Evolutionary conservation across 2,329 filamentous ascomycete species (phyloP), one percentile per base, ranked within the genome.

Genomic region (Cryphonectria nitschkei): DNA sequence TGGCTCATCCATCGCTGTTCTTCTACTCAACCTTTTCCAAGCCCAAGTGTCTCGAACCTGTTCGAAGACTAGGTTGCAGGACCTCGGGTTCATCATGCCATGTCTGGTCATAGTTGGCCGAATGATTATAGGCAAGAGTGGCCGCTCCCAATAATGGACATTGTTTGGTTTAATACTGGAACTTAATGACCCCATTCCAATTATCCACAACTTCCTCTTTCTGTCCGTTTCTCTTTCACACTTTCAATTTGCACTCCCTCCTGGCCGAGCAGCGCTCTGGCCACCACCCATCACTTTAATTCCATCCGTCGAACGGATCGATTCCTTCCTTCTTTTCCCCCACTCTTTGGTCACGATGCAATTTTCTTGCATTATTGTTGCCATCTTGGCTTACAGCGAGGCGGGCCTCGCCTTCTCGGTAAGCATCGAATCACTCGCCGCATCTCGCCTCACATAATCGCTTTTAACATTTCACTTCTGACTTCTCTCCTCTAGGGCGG

Each of bases 321-420:
- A 50, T 9, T 50, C 13, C 22, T 19, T 34, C 6, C 34, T 34
- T 32, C 11, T 34, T 34, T n/a, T 19, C 29, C 6, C 61, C 26
- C 13, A 64, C 5, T 2, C 16, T 26, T 6, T 22, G 41, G 46
- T 29, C 26, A 69, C 19, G 8, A 72, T 72, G 70, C 54, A 26
- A 54, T 60, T 72, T 16, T 26, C 46, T 70, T 56, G 58, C 13
- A 46, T 64, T 29, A 37, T 72, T 56, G 26, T 64, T 29, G 63
- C 70, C 46, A n/a, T 72, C 13, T 19, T 72, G 58, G 70, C 68
- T 46, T 65, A 54, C n/a, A 67, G 68, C 50, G 70, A 72, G 60
- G 70, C 67, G 14, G 67, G 67, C 52, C 70, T 72, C 32, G 63
- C 52, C n/a, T 72, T 69, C 67, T 69, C 70, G 58, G 70, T 72